Percentiles rank a stretch among this genome's conserved stretches.
Evolutionary conservation across 108 stramenopile species (phyloP).

Genomic region (Discostella pseudostelligera): DNA sequence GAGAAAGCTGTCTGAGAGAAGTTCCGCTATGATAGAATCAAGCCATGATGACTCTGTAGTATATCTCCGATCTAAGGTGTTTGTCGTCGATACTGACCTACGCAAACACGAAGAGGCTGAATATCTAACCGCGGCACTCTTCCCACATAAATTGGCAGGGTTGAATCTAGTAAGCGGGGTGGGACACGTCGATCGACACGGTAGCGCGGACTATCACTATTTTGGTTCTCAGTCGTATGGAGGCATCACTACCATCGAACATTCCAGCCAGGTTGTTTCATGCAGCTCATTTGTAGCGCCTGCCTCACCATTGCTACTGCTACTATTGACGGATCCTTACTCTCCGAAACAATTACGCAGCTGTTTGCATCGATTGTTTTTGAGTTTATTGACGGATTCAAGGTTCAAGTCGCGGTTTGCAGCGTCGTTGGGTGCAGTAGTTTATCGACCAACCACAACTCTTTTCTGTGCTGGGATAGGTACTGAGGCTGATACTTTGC

Average conservation of each 20-base stretch:
- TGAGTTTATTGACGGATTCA: conserved; percentile 77
- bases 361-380: conserved; percentile 67
- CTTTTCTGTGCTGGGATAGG: conserved; percentile 89
- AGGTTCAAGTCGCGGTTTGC: conserved; percentile 86
- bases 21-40: conserved; percentile 1
- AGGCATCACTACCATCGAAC: conserved; percentile 58
- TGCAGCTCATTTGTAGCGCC: conserved; percentile 81
- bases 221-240: conserved; percentile 19
- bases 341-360: conserved; percentile 82
- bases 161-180: conserved; percentile 73
- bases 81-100: conserved; percentile 83
- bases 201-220: conserved; percentile 27
- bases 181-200: conserved; percentile 49
- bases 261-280: conserved; percentile 58
- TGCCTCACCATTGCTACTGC: conserved; percentile 61
- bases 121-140: conserved; percentile 56
- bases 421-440: conserved; percentile 79
- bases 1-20: conserved; percentile 12
- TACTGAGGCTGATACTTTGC: conserved; percentile 81
- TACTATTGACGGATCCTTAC: conserved; percentile 87
- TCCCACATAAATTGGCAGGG: conserved; percentile 73
- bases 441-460: conserved; percentile 78
- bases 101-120: conserved; percentile 83
- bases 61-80: conserved; percentile 21
- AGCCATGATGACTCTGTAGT: conserved; percentile 8